Base-by-base conservation (phyloP, 768 basidiomycete species). In the Auricularia auricula-judae region DNA sequence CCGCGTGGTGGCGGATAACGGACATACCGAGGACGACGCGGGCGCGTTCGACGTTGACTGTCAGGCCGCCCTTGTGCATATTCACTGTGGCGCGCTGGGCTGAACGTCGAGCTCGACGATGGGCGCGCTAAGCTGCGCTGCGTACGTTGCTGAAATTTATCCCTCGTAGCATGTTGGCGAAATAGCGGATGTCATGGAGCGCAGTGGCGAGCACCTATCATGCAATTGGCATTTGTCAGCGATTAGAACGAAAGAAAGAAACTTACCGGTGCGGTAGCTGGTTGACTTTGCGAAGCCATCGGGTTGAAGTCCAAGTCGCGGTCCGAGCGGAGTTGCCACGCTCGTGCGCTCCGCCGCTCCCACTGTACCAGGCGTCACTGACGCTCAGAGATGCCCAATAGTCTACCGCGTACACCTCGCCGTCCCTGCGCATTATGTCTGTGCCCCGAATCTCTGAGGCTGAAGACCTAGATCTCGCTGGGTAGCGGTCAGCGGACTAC, bases 11-110 rank as follows among this genome's bases (percentile, higher is more conserved):
- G 44, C 29, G 29, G 29, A 29, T 29, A n/a, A 3, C 62, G 36
- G 36, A 75, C 79, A 66, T 70, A 91, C 94, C 94, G 35, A 89
- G 78, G 5, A 96, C 77, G 0, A 88, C 86, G 42, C 88, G 81
- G 1, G 89, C 85, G 73, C 97, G 93, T 75, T 98, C 93, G 10
- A 92, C 93, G 21, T 84, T 83, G 35, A 97, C 81, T 12, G 83
- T 83, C 67, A 97, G 76, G 1, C 93, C 94, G 47, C 79, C 77
- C 18, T 81, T 77, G 29, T 84, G 81, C n/a, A 93, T 80, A 12
- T 81, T 85, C 54, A 97, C 77, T 0, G 84, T 88, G 16, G 90
- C 94, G 67, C 86, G 70, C 76, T 80, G 68, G 39, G 7, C 12
- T 51, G 11, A 18, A 18, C 14, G 18, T 60, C 44, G 42, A 62